Percentiles rank a stretch among this genome's conserved stretches.
Evolutionary conservation across 148 eudicot species (phyloP).

Genomic region (Vaccinium macrocarpon): DNA sequence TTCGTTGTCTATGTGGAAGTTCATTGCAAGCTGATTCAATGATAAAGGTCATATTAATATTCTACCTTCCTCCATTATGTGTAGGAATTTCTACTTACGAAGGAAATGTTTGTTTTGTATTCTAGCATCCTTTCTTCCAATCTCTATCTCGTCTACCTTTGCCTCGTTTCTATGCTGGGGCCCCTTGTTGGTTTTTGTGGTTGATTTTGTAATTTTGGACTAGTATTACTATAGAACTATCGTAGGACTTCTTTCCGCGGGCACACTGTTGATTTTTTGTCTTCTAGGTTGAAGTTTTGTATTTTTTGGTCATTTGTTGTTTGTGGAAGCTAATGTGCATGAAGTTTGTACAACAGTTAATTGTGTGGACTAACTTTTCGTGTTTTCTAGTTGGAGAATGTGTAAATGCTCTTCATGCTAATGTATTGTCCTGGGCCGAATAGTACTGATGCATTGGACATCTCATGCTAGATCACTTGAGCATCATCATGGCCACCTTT

Average conservation of each 20-base stretch:
- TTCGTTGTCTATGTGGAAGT: conserved; percentile 76
- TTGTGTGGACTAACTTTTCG: background rate
- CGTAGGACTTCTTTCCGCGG: background rate
- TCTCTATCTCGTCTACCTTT: background rate
- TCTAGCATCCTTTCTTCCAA: too few species aligned
- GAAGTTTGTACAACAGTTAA: background rate
- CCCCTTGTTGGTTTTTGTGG: background rate
- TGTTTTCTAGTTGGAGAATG: background rate
- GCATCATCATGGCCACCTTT: background rate
- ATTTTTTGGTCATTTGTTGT: background rate
- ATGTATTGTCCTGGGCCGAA: too few species aligned
- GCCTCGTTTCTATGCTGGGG: background rate
- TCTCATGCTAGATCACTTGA: background rate
- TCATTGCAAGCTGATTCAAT: conserved; percentile 54
- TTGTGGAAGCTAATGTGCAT: conserved; percentile 9
- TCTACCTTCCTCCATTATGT: background rate
- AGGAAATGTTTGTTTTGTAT: too few species aligned
- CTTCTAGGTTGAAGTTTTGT: background rate
- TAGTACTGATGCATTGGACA: too few species aligned
- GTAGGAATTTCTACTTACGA: background rate
- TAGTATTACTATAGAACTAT: background rate
- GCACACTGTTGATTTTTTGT: background rate
- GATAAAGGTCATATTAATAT: conserved; percentile 41
- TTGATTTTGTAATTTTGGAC: background rate
- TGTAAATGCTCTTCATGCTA: too few species aligned